Base-by-base conservation (phyloP, 768 basidiomycete genomes). In the Lactarius deliciosus region DNA sequence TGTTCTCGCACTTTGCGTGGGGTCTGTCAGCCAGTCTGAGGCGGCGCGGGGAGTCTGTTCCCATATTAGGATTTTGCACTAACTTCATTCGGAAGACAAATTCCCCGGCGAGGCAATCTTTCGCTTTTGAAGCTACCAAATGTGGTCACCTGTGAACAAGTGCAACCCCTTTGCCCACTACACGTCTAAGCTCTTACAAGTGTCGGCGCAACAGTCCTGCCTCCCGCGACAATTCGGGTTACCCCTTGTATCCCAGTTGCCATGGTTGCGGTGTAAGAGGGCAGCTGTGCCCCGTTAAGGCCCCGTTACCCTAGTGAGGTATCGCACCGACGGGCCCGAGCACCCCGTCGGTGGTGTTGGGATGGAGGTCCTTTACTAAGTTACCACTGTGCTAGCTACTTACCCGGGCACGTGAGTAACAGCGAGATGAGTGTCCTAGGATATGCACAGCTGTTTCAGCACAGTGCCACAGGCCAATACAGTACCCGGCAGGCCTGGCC, bases 201-300 rank as follows among this genome's bases (percentile, higher is more conserved):
- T 38, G 3, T 53, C 36, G 36, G n/a, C 50, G 53, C 22, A 54
- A 50, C 18, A n/a, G 6, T 34, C 53, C 50, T 62, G 56, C 63
- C 56, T 45, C n/a, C 10, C 11, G 63, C 55, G 55, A 41, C 63
- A 64, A 20, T 57, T 54, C 43, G 32, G 13, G 4, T 50, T 13
- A 0, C 50, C 32, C 38, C 55, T 56, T 54, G 63, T 28, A 47
- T n/a, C 22, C 36, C 22, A 40, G 56, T 28, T 36, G 34, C 40
- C 18, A 57, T 58, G 56, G 63, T 57, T 30, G 34, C 15, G n/a
- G 47, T 50, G 47, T 43, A 41, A 47, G 47, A 28, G 45, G 7
- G 15, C 13, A 28, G 11, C 13, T 25, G 53, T 18, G 9, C 38
- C 34, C 34, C 34, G 9, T 34, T 9, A 34, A 34, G 34, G 34